phyloP scores from a whole-genome alignment of 441 rosid genomes.

The Populus hybrid region DNA sequence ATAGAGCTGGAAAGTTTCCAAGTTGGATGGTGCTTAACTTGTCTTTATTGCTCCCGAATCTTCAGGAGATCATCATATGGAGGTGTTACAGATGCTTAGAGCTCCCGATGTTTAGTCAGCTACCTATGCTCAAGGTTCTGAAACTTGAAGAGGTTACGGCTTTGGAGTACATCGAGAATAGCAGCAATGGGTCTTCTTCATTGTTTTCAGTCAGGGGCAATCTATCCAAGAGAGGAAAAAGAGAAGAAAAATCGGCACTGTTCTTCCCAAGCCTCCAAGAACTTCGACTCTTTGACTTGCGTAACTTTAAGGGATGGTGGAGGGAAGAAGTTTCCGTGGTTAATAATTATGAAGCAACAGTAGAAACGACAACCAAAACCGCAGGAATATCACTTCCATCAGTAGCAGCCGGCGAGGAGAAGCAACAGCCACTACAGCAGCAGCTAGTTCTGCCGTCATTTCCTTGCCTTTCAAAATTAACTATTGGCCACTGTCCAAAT shows the following conservation, averaged over 20 bases:
- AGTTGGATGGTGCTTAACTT: conserved; percentile 9
- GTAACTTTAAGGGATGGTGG: conserved; percentile 21
- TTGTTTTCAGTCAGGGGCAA: neutral
- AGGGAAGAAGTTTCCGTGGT: neutral
- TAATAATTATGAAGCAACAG: neutral
- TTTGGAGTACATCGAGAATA: neutral
- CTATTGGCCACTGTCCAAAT: conserved; percentile 13
- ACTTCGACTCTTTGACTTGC: neutral
- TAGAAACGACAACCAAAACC: neutral
- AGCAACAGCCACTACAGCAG: neutral
- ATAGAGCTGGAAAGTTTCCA: conserved; percentile 7
- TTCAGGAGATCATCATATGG: conserved; percentile 3
- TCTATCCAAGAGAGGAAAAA: neutral
- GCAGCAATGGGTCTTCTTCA: neutral
- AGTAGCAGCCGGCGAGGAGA: neutral
- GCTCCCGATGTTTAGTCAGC: neutral
- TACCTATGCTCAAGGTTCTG: conserved; percentile 7
- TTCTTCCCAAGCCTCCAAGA: conserved; percentile 12
- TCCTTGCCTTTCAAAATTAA: conserved; percentile 17
- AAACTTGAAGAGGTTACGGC: neutral
- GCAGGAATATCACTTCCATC: neutral
- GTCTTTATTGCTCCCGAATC: neutral
- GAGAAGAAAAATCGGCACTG: neutral
- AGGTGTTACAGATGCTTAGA: conserved; percentile 1
- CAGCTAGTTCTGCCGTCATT: conserved; percentile 8